Evolutionary conservation across 2,329 filamentous ascomycete species (phyloP), one percentile per base, ranked within the genome.

Genomic region (Teratosphaeria zuluensis): DNA sequence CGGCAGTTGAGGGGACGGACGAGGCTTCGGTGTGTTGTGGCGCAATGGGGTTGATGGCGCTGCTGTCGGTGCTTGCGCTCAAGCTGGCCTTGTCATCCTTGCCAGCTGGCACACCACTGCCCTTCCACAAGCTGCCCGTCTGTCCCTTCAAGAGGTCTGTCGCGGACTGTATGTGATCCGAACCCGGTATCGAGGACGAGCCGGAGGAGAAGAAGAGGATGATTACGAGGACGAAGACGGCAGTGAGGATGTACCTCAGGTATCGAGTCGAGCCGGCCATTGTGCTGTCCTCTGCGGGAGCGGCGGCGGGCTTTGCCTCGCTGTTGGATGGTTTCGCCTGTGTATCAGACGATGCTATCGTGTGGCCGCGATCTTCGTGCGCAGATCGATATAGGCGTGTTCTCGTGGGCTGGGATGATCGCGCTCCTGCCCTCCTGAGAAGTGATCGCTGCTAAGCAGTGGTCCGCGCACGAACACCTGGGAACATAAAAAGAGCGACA

Each of bases 121-220:
- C 68, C 52, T 65, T 65, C 65, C 66, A 71, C 59, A 68, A n/a
- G 42, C 56, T 62, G 24, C 69, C 69, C n/a, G 42, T 48, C 61
- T 69, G 65, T 30, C 63, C 68, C 62, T 72, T 72, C 28, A 75
- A 64, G 56, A 73, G 58, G 46, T 73, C 69, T 54, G 65, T 66
- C 46, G 72, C 67, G 56, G 64, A 71, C 56, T 70, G 65, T 31
- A 72, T 61, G 59, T 69, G 65, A 32, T 69, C 64, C 8, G 74
- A 66, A 64, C 73, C 67, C 5, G 68, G 65, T 30, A 68, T 64
- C 12, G 32, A 19, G 9, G 56, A 58, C 30, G 74, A 83, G 62
- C 79, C 87, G 54, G 79, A 82, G 63, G 89, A 88, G 70, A 95
- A 84, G 76, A 92, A 90, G 77, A 92, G 94, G 73, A 96, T 82